Base-by-base conservation (phyloP, 371 early-diverging fungal species). In the Rhizopus microsporus region DNA sequence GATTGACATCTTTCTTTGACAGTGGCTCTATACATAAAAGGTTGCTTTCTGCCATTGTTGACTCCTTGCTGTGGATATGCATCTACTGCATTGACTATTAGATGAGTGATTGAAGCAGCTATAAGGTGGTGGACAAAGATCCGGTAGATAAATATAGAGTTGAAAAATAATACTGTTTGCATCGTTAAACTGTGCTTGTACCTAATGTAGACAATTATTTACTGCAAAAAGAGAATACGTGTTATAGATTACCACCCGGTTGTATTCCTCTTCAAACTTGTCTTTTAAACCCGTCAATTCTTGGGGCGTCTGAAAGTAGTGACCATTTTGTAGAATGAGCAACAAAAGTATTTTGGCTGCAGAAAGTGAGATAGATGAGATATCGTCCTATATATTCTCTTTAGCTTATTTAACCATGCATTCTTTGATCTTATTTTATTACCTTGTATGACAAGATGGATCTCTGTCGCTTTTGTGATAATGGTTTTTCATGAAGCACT, bases 241-340 rank as follows among this genome's bases (percentile, higher is more conserved):
- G 23, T 23, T 23, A 23, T 23, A 29, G 23, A 17, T 43, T 17
- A 3, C 12, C 4, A 15, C 46, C 29, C 9, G 17, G 17, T 46
- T 7, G 29, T n/a, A 29, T 46, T 46, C 46, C 8, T 29, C 7
- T 46, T 7, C 7, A 46, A 46, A 46, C 5, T 23, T 5, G 17
- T 8, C 9, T 23, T 46, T 46, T 7, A 46, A 29, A 1, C 1
- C 29, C 29, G 7, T 15, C 17, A 29, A 5, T 46, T 46, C 46
- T 23, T 46, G 7, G 2, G 46, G 15, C 8, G 4, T 46, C 29
- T 15, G 3, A 46, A 23, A 46, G 9, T 17, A 46, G 6, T 45
- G 37, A 0, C 49, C 49, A n/a, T 53, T 57, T 44, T 62, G 63
- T 30, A 62, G 44, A n/a, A 62, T 10, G 5, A 43, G 23, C 3